Percentiles rank a stretch among this genome's conserved stretches.
phyloP scores from a whole-genome alignment of 495 filamentous ascomycete genomes.

The Penicillium mononematosum region DNA sequence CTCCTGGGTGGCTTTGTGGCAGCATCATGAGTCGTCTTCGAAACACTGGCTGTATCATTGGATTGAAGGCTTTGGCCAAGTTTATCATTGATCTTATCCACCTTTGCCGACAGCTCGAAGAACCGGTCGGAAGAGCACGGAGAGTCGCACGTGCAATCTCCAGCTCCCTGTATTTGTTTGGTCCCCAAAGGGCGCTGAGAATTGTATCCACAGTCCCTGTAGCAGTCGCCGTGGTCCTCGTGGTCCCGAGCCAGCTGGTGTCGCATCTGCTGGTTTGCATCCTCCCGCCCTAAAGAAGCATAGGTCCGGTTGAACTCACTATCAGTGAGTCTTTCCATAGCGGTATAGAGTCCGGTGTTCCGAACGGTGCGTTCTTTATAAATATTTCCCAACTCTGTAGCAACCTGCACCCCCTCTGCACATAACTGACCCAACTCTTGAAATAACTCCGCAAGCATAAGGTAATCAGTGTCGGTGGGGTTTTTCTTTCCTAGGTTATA shows the following conservation, averaged over 20 bases:
- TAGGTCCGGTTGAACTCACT: conserved; percentile 15
- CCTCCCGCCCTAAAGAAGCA: conserved; percentile 15
- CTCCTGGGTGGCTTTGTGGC: background rate
- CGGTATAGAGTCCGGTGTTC: conserved; percentile 12
- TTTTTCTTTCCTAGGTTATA: no score
- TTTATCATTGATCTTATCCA: conserved; percentile 6
- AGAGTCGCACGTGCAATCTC: no score
- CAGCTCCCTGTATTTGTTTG: no score
- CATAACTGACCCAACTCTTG: background rate
- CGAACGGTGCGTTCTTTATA: conserved; percentile 5
- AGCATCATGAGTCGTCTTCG: background rate
- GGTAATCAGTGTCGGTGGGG: no score
- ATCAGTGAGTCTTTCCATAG: conserved; percentile 10
- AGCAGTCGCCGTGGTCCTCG: background rate
- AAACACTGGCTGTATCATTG: background rate
- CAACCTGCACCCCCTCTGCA: background rate
- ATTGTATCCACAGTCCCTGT: no score
- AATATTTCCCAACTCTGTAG: background rate
- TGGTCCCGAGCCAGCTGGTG: background rate
- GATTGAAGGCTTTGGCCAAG: conserved; percentile 6
- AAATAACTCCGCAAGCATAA: no score
- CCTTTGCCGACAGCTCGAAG: background rate
- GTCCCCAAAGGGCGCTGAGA: no score
- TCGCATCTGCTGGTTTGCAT: conserved; percentile 10
- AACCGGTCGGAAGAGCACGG: background rate